phyloP scores from a whole-genome alignment of 192 early-diverging fungal genomes.

The Diversispora epigaea region DNA sequence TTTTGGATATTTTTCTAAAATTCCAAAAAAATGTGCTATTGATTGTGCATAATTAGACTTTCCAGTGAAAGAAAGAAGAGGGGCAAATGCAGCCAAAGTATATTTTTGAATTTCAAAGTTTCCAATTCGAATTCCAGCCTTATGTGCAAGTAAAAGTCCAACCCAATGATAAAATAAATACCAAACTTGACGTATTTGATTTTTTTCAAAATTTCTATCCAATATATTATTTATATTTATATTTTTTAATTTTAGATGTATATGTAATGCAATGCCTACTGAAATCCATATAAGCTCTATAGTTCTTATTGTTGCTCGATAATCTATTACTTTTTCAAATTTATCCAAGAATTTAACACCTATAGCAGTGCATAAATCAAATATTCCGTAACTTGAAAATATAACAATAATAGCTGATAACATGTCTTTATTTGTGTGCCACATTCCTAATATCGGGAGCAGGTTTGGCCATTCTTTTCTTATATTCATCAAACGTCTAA shows the following conservation, averaged over 20 bases:
- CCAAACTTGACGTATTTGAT: slow-evolving; percentile 1
- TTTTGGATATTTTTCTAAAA: no score
- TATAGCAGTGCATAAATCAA: background rate
- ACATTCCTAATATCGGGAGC: background rate
- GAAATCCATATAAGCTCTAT: background rate
- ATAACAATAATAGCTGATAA: background rate
- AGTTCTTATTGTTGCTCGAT: background rate
- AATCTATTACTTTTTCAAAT: slow-evolving; percentile 13
- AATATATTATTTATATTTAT: background rate
- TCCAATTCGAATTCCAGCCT: background rate
- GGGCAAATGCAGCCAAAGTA: background rate
- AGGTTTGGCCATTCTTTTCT: background rate
- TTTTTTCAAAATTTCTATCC: background rate
- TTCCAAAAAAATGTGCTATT: slow-evolving; percentile 3
- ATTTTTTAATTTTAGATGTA: background rate
- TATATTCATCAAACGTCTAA: background rate
- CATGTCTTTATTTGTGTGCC: background rate
- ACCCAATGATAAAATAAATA: background rate
- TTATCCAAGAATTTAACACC: slow-evolving; percentile 3
- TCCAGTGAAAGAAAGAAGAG: background rate
- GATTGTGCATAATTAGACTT: background rate
- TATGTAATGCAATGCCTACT: background rate
- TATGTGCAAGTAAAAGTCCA: no score
- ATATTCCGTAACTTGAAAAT: background rate
- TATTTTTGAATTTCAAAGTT: background rate